Percentiles rank a stretch among this genome's conserved stretches.
These are phyloP conservation scores for Castanea sativa DNA, from an alignment of 306 rosid genomes.

Conservation along the genomic window DNA sequence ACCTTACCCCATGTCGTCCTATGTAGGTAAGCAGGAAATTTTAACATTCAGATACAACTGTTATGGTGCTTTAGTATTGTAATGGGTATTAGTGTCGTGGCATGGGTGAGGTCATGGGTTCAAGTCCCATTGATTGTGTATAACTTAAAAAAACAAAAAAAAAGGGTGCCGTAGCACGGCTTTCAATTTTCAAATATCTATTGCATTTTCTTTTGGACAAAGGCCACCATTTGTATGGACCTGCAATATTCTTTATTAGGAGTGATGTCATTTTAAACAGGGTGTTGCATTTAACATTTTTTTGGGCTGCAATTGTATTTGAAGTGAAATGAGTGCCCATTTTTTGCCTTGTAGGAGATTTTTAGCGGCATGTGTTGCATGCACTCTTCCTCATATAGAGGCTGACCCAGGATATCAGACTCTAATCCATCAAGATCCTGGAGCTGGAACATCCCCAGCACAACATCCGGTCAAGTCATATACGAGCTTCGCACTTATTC, in stretches of 20 bases:
- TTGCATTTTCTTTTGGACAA: conserved; percentile 7
- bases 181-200: neutral
- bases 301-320: conserved; percentile 17
- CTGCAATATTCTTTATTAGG: neutral
- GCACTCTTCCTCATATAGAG: conserved; percentile 51
- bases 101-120: neutral
- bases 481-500: conserved; percentile 71
- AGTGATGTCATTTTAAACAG: neutral
- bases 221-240: neutral
- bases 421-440: conserved; percentile 50
- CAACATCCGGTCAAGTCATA: conserved; percentile 75
- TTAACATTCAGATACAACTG: neutral
- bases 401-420: conserved; percentile 54
- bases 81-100: conserved; percentile 8
- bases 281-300: neutral
- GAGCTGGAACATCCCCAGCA: conserved; percentile 67
- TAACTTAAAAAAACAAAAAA: no score
- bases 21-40: conserved; percentile 25
- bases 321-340: conserved; percentile 53
- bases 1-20: conserved; percentile 30
- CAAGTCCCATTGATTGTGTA: no score
- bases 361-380: conserved; percentile 46
- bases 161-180: neutral
- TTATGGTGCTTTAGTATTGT: conserved; percentile 6
- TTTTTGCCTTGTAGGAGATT: conserved; percentile 50